These are phyloP conservation scores for Scenedesmus sp. DNA, from an alignment of 163 green algal genomes.

Conservation along the genomic window DNA sequence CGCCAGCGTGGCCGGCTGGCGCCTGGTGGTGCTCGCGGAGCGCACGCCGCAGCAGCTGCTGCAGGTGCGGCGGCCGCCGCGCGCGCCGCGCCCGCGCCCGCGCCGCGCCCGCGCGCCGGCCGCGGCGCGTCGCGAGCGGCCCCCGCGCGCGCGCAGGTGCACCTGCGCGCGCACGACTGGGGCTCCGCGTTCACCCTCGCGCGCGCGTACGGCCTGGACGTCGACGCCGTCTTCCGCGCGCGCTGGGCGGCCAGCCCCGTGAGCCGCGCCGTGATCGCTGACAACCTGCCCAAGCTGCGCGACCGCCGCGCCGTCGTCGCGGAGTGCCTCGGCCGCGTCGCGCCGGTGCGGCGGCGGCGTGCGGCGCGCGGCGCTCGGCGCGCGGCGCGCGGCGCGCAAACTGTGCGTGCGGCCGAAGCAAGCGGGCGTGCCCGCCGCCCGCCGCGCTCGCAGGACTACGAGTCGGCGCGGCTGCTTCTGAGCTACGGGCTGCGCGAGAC, in stretches of 20 bases:
- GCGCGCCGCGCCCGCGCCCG: neutral
- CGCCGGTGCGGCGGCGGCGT: conserved; percentile 1
- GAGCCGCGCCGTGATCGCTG: conserved; percentile 38
- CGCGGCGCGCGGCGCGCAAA: too few relatives aligned
- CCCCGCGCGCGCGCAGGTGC: conserved; percentile 7
- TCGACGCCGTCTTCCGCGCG: conserved; percentile 48
- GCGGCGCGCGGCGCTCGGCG: too few relatives aligned
- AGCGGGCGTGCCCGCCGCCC: too few relatives aligned
- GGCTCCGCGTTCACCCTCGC: conserved; percentile 42
- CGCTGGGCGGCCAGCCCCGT: conserved; percentile 45
- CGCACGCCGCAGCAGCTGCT: conserved; percentile 55
- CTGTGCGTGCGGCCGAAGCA: too few relatives aligned
- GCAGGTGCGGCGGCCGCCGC: conserved; percentile 12
- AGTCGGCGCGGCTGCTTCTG: conserved; percentile 51
- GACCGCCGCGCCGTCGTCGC: conserved; percentile 50
- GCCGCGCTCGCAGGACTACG: conserved; percentile 31
- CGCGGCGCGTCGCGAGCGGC: neutral
- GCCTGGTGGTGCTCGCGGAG: conserved; percentile 52
- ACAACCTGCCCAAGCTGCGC: conserved; percentile 47
- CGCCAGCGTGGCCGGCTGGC: conserved; percentile 26
- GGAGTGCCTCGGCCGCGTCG: conserved; percentile 49
- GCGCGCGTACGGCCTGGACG: conserved; percentile 29
- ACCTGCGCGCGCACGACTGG: conserved; percentile 51
- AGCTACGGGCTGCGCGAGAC: conserved; percentile 55
- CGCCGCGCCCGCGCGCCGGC: neutral